Conservation (phyloP, 1,139 yeast genomes). For the Wickerhamiella infanticola region DNA sequence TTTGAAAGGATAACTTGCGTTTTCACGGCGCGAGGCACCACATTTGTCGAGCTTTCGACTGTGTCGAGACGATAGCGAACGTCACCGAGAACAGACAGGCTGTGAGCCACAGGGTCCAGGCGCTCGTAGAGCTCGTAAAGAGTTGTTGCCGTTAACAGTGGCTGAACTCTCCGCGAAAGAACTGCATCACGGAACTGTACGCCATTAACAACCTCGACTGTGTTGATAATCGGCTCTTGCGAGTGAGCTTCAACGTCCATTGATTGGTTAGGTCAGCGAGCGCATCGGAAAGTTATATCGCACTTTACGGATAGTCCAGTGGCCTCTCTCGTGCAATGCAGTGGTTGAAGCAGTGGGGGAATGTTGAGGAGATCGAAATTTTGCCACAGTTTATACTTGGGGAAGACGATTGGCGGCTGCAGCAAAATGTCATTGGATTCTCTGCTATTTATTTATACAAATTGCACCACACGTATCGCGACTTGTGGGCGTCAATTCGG, state of each 20-base stretch:
- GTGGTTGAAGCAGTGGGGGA: not conserved
- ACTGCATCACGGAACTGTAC: constrained; percentile 38
- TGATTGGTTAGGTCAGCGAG: not conserved
- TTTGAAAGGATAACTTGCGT: constrained; percentile 9
- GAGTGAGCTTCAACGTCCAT: constrained; percentile 11
- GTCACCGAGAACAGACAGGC: constrained; percentile 15
- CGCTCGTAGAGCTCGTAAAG: constrained; percentile 19
- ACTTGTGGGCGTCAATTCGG: not conserved
- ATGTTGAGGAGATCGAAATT: not conserved
- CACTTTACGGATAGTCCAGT: no score
- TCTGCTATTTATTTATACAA: not conserved
- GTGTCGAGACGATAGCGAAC: constrained; percentile 7
- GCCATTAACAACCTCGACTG: constrained; percentile 42
- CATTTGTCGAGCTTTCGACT: constrained; percentile 28
- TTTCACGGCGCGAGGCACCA: constrained; percentile 28
- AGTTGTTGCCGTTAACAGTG: constrained; percentile 29
- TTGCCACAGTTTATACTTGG: not conserved
- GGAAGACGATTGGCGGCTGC: not conserved
- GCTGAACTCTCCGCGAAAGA: constrained; percentile 38
- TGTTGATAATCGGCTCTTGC: constrained; percentile 18
- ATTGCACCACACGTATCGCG: not conserved
- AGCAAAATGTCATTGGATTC: not conserved
- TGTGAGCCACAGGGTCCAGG: constrained; percentile 20
- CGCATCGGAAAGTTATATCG: no score
- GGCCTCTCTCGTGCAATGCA: not conserved